A percentile compares a stretch with the other conserved stretches of the same genome.
These are phyloP conservation scores for Tylopilus felleus DNA, from an alignment of 768 basidiomycete genomes.

Conservation along the genomic window DNA sequence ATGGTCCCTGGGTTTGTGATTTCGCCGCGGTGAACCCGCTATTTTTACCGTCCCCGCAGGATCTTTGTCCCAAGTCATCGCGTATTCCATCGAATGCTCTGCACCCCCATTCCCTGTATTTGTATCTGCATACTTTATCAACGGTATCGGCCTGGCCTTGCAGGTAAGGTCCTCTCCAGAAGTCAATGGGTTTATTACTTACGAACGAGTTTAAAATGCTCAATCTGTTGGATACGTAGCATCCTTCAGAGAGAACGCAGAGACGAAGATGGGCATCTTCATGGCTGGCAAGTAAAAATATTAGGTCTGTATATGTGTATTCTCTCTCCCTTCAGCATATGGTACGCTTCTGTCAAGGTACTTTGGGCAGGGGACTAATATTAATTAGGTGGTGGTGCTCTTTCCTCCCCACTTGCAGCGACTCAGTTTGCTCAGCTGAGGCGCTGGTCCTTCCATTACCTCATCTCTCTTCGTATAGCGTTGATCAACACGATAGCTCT, in stretches of 20 bases:
- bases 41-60: slow-evolving; percentile 33
- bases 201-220: slow-evolving; percentile 39
- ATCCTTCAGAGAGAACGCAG: slow-evolving; percentile 44
- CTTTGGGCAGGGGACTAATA: background rate
- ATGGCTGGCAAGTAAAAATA: slow-evolving; percentile 36
- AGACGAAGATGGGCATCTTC: slow-evolving; percentile 55
- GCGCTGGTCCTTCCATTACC: slow-evolving; percentile 41
- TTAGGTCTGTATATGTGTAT: too few relatives aligned
- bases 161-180: slow-evolving; percentile 30
- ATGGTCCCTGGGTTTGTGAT: slow-evolving; percentile 36
- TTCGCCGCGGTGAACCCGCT: background rate
- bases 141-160: slow-evolving; percentile 49
- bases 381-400: slow-evolving; percentile 42
- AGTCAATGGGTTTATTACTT: background rate
- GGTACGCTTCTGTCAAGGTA: background rate
- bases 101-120: slow-evolving; percentile 61
- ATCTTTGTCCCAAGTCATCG: slow-evolving; percentile 20
- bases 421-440: slow-evolving; percentile 45
- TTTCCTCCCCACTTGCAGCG: slow-evolving; percentile 50
- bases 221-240: slow-evolving; percentile 60
- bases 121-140: slow-evolving; percentile 34
- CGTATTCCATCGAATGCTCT: slow-evolving; percentile 44
- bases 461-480: slow-evolving; percentile 63
- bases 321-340: slow-evolving; percentile 7
- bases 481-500: slow-evolving; percentile 51